phyloP scores from a whole-genome alignment of 2,329 filamentous ascomycete genomes.

The Incumbomyces lentus region DNA sequence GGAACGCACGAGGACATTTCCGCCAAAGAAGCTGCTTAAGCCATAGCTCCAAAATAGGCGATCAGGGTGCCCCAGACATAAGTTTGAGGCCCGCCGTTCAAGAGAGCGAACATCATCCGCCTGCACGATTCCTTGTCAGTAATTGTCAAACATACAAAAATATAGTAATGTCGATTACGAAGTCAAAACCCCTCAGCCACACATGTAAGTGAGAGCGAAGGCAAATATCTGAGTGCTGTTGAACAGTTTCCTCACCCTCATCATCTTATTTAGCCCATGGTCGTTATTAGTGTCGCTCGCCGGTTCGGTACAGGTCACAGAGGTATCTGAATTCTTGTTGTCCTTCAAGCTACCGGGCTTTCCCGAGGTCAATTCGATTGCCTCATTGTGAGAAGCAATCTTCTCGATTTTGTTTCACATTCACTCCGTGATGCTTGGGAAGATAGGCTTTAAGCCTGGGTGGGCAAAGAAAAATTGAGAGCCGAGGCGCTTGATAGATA shows the following conservation, averaged over 20 bases:
- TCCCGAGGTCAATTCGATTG: too few species aligned
- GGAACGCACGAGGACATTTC: constrained; percentile 32
- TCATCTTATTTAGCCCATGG: too few species aligned
- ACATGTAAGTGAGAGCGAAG: constrained; percentile 23
- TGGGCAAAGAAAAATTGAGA: too few species aligned
- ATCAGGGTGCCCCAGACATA: constrained; percentile 25
- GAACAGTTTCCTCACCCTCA: constrained; percentile 16
- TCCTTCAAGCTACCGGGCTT: too few species aligned
- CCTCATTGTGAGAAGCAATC: too few species aligned
- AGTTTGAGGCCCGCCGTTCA: constrained; percentile 27
- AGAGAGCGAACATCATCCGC: constrained; percentile 19
- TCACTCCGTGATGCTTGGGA: too few species aligned
- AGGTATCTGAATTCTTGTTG: too few species aligned
- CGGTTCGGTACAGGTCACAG: too few species aligned
- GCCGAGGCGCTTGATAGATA: too few species aligned
- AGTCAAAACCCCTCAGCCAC: constrained; percentile 21
- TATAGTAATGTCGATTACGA: constrained; percentile 11
- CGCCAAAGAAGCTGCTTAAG: constrained; percentile 26
- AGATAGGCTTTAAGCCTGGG: too few species aligned
- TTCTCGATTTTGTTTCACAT: too few species aligned
- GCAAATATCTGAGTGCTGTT: constrained; percentile 23
- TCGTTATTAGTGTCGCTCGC: too few species aligned
- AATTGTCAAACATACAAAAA: not conserved
- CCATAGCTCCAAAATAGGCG: constrained; percentile 22
- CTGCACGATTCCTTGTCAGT: constrained; percentile 1